phyloP scores from a whole-genome alignment of 2,329 filamentous ascomycete species.

The Rhytidhysteron rufulum region DNA sequence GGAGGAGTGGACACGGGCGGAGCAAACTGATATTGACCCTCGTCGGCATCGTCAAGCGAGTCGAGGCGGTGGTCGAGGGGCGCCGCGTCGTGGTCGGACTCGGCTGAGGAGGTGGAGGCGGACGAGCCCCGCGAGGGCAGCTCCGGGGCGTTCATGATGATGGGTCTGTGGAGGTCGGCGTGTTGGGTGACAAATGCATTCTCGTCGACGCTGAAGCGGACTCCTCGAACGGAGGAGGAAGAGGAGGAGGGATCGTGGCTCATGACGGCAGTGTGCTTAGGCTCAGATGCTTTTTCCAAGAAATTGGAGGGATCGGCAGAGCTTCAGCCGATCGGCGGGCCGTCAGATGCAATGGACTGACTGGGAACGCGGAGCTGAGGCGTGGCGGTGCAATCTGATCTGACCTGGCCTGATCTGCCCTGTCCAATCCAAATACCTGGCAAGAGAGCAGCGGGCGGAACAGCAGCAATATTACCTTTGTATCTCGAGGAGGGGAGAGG shows the following conservation, averaged over 20 bases:
- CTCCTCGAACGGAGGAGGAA: no score
- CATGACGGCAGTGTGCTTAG: conserved; percentile 13
- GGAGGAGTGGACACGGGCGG: conserved; percentile 30
- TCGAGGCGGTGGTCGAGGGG: conserved; percentile 47
- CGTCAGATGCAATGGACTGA: not conserved
- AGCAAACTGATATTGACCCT: conserved; percentile 36
- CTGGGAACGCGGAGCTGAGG: not conserved
- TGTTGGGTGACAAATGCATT: conserved; percentile 14
- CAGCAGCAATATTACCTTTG: no score
- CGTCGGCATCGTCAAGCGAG: conserved; percentile 35
- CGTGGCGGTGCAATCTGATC: not conserved
- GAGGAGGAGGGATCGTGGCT: conserved; percentile 12
- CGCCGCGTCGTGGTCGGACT: conserved; percentile 44
- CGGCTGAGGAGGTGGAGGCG: conserved; percentile 47
- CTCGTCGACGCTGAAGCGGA: conserved; percentile 26
- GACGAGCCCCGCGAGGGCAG: conserved; percentile 44
- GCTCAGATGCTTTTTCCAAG: conserved; percentile 1
- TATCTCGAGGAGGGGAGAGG: no score
- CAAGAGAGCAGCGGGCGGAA: no score
- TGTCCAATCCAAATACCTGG: no score
- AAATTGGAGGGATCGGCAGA: conserved; percentile 3
- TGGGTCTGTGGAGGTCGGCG: conserved; percentile 25
- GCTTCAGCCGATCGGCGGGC: not conserved
- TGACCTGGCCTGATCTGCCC: no score
- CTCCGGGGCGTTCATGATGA: conserved; percentile 27